Base-by-base conservation (phyloP, 2,329 filamentous ascomycete species). In the Claviceps maximensis region DNA sequence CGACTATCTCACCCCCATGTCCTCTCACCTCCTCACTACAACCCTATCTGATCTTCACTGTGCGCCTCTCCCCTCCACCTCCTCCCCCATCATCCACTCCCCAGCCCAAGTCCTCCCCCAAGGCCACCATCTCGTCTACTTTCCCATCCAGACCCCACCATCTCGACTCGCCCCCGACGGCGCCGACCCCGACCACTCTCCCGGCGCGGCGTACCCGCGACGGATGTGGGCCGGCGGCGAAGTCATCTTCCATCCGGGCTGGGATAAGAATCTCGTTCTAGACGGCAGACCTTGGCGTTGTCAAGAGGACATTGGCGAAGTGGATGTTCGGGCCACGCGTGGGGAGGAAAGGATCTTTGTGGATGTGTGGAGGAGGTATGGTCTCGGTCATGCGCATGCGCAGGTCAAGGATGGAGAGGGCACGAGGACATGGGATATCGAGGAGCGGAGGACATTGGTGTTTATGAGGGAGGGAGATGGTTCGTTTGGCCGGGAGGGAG, bases 141-240 rank as follows among this genome's bases (percentile, higher is more conserved):
- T 95, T 70, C 88, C 89, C 55, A 78, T 86, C 12, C 78, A 82
- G 57, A 72, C 84, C 19, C 73, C 78, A 1, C 71, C 79, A 15
- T 78, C 76, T 8, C 60, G 73, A 36, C 78, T 97, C 45, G 76
- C 89, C 19, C 73, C 81, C 1, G 93, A 98, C 70, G 91, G 93
- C 54, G 94, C 90, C 1, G 91, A 97, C 65, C 73, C 79, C 4
- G 74, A 84, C 51, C 89, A 95, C 63, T 83, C 76, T 25, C 91
- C 91, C 0, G 87, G 85, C 1, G 64, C 65, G 4, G 82, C 83
- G 1, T 95, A 87, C 65, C 76, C 76, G 50, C 79, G 87, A 23
- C 82, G 93, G 19, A 81, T 98, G 72, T 98, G 93, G 93, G 88
- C 87, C 15, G 89, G 90, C 33, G 93, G 91, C 0, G 76, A 77